Evolutionary conservation across 495 filamentous ascomycete species (phyloP), one percentile per base, ranked within the genome.

Genomic region (Xylaria bambusicola): DNA sequence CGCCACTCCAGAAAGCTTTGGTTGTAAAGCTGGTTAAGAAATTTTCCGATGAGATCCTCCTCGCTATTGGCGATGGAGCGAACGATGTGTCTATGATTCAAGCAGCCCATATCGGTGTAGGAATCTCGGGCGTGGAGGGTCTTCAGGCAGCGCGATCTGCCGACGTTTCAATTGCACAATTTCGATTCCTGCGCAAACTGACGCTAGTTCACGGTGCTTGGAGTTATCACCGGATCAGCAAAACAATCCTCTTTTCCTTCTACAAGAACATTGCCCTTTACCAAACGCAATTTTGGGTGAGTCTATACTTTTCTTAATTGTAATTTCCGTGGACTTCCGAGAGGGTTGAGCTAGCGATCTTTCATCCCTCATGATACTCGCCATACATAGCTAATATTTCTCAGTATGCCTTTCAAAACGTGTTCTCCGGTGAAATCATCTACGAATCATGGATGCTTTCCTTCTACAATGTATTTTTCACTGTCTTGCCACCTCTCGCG

Each of bases 1-100:
- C 94, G 45, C 95, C 95, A n/a, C 81, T 99, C 58, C 95, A 99
- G 70, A 99, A 99, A 75, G 95, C 95, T 42, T 75, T 98, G 62
- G 95, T 99, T 29, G 95, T 99, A 63, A 99, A 99, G 78, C 86
- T 99, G 60, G 95, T 99, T 67, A 99, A 98, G 76, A 89, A 93
- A 56, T 92, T 97, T 69, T 82, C 92, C 60, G 93, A 95, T 72
- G 69, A 81, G 48, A 89, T 98, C 62, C 85, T 97, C 52, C 82
- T 99, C 42, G 95, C 95, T 27, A 94, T 99, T 73, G 95, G 95
- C 61, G 95, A 99, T 66, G 95, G 95, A 60, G 95, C 95, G 38
- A 99, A 99, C 76, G 95, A 98, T 66, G 95, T 98, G 17, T 97
- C 92, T 26, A 99, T 98, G 95, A 99, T 98, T 62, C 95, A 99